Evolutionary conservation across 768 basidiomycete genomes (phyloP), one percentile per base, ranked within the genome.

Genomic region (Suillus tomentosus): DNA sequence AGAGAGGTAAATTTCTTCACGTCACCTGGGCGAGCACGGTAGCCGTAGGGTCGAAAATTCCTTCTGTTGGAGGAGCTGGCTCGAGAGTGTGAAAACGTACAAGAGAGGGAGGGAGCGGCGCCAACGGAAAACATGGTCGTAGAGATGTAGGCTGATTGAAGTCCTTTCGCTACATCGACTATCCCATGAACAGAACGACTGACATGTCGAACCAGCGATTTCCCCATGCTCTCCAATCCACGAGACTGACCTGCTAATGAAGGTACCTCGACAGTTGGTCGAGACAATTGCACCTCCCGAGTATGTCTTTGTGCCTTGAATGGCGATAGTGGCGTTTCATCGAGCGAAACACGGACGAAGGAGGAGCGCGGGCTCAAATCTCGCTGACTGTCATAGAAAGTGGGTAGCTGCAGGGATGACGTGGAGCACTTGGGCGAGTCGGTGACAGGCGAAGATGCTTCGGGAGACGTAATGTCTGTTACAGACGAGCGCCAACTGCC

Each of bases 111-210:
- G 54, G 73, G 62, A 27, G 57, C 11, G 3, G 17, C 24, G 51
- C 71, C 77, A 62, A 80, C 79, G 36, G 80, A 73, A 72, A 84
- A 84, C 71, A 84, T 74, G 6, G 86, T 81, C 39, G 85, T 83
- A 53, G 78, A 75, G 64, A 88, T 80, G 67, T 87, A 89, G 42
- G 82, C 85, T 22, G 77, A 78, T 72, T 89, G 87, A 68, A 89
- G 77, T 13, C 82, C 82, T 64, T 80, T 81, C 8, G 86, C 88
- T 0, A 84, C 75, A 69, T 81, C 82, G 48, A 87, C 73, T 55
- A 88, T 72, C 55, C 77, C 78, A 22, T 73, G 64, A 15, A 81
- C 77, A 3, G 80, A 80, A 58, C 76, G 75, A 27, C 74, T 66
- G 55, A 80, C 73, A 34, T 72, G 79, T 31, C 66, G 61, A 1